Base-by-base conservation (phyloP, 2,329 filamentous ascomycete species). In the Coniochaeta prunicola region DNA sequence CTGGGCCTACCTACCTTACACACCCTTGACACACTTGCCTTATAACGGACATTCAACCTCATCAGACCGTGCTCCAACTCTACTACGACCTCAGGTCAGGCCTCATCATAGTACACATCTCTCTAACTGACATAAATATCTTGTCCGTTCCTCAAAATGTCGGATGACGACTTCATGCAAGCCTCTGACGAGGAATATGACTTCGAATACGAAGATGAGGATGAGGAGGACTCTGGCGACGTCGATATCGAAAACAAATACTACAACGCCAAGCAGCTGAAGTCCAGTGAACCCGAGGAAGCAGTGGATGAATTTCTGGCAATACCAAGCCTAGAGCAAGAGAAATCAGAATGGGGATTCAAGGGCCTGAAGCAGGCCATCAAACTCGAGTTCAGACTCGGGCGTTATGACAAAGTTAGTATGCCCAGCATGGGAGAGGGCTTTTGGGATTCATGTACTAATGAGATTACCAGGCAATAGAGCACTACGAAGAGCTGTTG, bases 201-300 rank as follows among this genome's bases (percentile, higher is more conserved):
- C 76, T 97, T 97, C 72, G 93, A 97, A 70, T 97, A 97, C 74
- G 93, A 97, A 71, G 94, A 92, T 67, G 76, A 87, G 60, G 91
- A 96, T 59, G 92, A 94, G 55, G 90, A 96, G 48, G 88, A 96
- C 59, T 86, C 84, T 33, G 92, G 88, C 59, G 91, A 97, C 71
- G 90, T 97, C 67, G 92, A 93, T 65, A 96, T 97, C 72, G 94
- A 99, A 73, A 99, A 99, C 80, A 97, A 96, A 77, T 99, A 99
- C 80, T 99, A 97, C 82, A 97, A 97, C 75, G 94, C 94, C 48
- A 99, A 99, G 76, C 93, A 97, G 77, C 87, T 96, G 71, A 99
- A 97, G 79, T 80, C 81, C 48, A 87, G 88, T 62, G 91, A 92
- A 59, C 92, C 93, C 0, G 85, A 94, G 68, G 91, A 91, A 66